phyloP scores from a whole-genome alignment of 495 filamentous ascomycete species.

The Aspergillus saccharolyticus region DNA sequence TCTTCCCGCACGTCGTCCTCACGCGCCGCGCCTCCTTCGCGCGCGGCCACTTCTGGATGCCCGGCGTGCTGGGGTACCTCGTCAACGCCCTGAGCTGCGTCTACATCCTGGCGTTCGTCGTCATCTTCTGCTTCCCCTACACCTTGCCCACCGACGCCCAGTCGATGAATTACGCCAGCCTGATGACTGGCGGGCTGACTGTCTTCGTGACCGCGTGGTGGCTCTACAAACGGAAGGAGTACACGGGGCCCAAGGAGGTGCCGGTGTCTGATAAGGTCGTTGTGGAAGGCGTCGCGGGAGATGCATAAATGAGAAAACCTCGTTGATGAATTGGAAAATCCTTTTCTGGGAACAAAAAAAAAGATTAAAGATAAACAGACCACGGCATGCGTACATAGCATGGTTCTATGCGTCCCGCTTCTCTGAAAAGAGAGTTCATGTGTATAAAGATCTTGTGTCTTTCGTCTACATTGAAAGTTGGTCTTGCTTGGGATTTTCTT shows the following conservation, averaged over 20 bases:
- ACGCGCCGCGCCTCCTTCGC: conserved; percentile 59
- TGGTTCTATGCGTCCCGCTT: too few species aligned
- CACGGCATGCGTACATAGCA: too few species aligned
- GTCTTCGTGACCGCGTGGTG: conserved; percentile 41
- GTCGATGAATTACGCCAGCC: conserved; percentile 67
- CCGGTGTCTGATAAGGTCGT: not conserved
- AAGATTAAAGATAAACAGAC: too few species aligned
- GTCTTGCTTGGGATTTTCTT: too few species aligned
- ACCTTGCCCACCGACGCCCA: conserved; percentile 47
- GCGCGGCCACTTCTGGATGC: conserved; percentile 65
- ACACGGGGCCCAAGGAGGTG: not conserved
- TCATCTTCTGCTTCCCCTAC: conserved; percentile 77
- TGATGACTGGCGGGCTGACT: conserved; percentile 58
- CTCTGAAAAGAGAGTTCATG: too few species aligned
- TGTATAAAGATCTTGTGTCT: too few species aligned
- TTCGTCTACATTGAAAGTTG: too few species aligned
- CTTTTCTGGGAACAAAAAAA: too few species aligned
- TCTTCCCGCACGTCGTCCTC: conserved; percentile 66
- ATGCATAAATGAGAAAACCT: too few species aligned
- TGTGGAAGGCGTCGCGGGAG: not conserved
- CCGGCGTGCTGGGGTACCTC: conserved; percentile 50
- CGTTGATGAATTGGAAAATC: too few species aligned
- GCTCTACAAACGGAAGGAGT: conserved; percentile 14
- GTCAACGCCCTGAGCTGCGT: conserved; percentile 56
- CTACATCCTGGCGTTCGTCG: conserved; percentile 66